Conservation (phyloP, 805 yeast species). For the Metschnikowia cubensis region DNA sequence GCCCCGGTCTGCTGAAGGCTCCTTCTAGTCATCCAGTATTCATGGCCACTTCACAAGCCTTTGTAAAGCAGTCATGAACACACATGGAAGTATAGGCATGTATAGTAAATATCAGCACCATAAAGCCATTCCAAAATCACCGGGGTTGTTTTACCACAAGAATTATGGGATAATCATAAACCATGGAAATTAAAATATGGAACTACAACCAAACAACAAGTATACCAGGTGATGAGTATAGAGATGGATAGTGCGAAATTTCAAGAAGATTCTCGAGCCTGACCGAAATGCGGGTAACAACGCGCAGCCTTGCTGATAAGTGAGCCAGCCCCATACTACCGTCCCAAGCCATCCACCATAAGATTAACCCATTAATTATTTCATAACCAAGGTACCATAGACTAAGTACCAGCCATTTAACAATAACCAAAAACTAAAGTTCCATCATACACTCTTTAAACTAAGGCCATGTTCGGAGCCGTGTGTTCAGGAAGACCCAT, state of each 20-base stretch:
- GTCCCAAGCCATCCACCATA: neutral
- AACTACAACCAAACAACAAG: no score
- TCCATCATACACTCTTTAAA: no score
- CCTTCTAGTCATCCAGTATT: conserved; percentile 17
- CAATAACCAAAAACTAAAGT: no score
- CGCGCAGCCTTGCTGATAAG: conserved; percentile 4
- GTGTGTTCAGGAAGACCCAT: conserved; percentile 70
- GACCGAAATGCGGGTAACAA: conserved; percentile 6
- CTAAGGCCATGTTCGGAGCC: conserved; percentile 59
- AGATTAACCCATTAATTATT: no score
- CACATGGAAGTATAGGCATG: neutral
- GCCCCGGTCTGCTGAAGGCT: conserved; percentile 12
- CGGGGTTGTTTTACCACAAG: no score
- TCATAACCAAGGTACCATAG: neutral
- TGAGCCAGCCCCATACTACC: neutral
- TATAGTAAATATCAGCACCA: no score
- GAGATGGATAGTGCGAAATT: neutral
- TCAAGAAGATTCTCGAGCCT: conserved; percentile 12
- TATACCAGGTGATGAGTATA: neutral
- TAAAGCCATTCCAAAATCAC: no score
- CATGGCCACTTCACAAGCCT: conserved; percentile 15
- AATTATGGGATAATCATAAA: no score
- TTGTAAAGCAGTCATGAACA: conserved; percentile 12
- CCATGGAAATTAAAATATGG: no score
- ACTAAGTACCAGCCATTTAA: neutral